Evolutionary conservation across 768 basidiomycete species (phyloP).

Genomic region (Leccinum incarnatum): DNA sequence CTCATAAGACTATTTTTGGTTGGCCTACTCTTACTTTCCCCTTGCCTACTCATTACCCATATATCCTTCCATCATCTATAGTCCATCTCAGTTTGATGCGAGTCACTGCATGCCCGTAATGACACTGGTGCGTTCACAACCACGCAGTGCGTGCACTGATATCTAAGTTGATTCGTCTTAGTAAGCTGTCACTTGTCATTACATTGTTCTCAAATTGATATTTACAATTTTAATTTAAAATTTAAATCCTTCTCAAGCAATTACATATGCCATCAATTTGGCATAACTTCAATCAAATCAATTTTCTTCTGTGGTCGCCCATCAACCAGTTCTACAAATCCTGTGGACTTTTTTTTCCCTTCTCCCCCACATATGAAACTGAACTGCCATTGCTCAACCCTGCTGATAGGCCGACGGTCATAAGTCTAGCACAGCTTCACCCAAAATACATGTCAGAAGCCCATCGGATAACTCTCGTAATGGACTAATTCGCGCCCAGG

Average conservation of each 20-base stretch:
- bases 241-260: too few species aligned
- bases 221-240: neutral
- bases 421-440: neutral
- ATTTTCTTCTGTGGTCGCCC: too few species aligned
- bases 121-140: too few species aligned
- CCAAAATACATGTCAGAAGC: neutral
- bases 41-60: too few species aligned
- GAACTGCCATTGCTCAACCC: neutral
- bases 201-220: neutral
- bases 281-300: too few species aligned
- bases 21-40: neutral
- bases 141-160: neutral
- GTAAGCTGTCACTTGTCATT: too few species aligned
- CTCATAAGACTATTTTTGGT: neutral
- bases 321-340: too few species aligned
- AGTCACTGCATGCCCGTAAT: neutral
- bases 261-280: neutral
- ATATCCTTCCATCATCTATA: neutral
- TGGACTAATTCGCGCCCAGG: neutral
- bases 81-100: neutral
- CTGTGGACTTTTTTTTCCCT: neutral
- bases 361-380: neutral
- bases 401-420: neutral
- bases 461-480: neutral
- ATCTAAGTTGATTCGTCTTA: neutral